These are phyloP conservation scores for Hanseniaspora thailandica DNA, from an alignment of 805 yeast species.

Conservation along the genomic window DNA sequence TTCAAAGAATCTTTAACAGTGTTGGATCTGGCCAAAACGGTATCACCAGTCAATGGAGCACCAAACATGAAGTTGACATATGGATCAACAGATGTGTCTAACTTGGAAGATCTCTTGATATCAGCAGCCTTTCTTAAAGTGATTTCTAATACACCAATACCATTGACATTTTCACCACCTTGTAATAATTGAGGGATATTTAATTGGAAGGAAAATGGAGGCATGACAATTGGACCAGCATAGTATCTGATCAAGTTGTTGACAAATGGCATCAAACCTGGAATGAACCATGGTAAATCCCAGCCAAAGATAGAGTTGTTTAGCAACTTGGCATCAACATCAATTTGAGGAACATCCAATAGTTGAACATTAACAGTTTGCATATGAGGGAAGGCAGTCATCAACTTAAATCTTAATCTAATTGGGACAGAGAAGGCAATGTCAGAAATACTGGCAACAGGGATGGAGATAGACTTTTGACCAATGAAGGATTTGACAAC, in stretches of 20 bases:
- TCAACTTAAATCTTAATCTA: constrained; percentile 79
- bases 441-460: constrained; percentile 60
- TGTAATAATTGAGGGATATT: constrained; percentile 83
- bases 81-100: constrained; percentile 81
- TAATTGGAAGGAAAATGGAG: constrained; percentile 86
- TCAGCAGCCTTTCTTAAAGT: constrained; percentile 54
- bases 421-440: constrained; percentile 63
- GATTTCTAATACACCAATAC: constrained; percentile 76
- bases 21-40: constrained; percentile 45
- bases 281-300: constrained; percentile 66
- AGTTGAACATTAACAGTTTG: constrained; percentile 81
- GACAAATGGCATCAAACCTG: constrained; percentile 75
- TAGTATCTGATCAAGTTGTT: constrained; percentile 77
- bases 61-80: constrained; percentile 59
- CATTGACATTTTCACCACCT: constrained; percentile 56
- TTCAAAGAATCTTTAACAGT: constrained; percentile 51
- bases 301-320: constrained; percentile 79
- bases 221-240: constrained; percentile 75
- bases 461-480: constrained; percentile 40
- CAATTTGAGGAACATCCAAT: constrained; percentile 78
- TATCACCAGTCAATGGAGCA: constrained; percentile 30
- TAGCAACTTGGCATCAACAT: constrained; percentile 57
- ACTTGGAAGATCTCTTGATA: constrained; percentile 52
- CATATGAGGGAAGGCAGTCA: constrained; percentile 82
- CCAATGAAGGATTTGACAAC: constrained; percentile 72